Evolutionary conservation across 1,284 basidiomycete species (phyloP).

Genomic region (Leccinum subfulvum): DNA sequence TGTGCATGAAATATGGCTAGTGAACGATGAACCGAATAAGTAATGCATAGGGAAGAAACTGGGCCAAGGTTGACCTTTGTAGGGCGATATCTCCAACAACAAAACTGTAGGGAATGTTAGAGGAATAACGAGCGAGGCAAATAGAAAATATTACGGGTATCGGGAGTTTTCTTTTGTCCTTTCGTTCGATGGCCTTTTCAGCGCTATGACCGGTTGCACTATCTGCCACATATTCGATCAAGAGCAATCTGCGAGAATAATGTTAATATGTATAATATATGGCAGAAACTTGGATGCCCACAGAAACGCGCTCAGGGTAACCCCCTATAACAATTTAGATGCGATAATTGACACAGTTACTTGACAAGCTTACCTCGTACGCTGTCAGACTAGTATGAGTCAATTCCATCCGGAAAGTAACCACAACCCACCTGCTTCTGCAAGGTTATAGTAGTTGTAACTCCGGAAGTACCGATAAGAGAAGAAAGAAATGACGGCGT

Average conservation of each 20-base stretch:
- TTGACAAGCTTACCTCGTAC: slow-evolving; percentile 35
- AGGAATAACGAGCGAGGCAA: not conserved
- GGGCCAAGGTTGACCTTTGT: slow-evolving; percentile 56
- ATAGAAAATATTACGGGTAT: slow-evolving; percentile 50
- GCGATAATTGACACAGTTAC: slow-evolving; percentile 31
- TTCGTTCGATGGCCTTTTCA: slow-evolving; percentile 66
- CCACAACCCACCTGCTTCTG: slow-evolving; percentile 58
- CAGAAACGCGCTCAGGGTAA: slow-evolving; percentile 80
- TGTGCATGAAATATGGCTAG: slow-evolving; percentile 84
- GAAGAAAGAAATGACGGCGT: slow-evolving; percentile 85
- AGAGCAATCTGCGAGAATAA: slow-evolving; percentile 54
- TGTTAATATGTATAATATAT: slow-evolving; percentile 1
- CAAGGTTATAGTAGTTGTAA: slow-evolving; percentile 81
- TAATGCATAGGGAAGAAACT: not conserved
- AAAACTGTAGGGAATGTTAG: slow-evolving; percentile 46
- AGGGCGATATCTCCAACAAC: slow-evolving; percentile 75
- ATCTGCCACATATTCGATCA: slow-evolving; percentile 82
- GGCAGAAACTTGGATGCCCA: slow-evolving; percentile 38
- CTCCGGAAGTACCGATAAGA: slow-evolving; percentile 82
- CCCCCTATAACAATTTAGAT: slow-evolving; percentile 46
- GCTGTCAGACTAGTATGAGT: slow-evolving; percentile 26
- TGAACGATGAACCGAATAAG: slow-evolving; percentile 8
- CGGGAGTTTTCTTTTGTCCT: slow-evolving; percentile 77
- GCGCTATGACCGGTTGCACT: slow-evolving; percentile 62
- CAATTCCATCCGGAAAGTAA: not conserved